Evolutionary conservation across 2,329 filamentous ascomycete species (phyloP), one percentile per base, ranked within the genome.

Genomic region (Exophiala viscosa): DNA sequence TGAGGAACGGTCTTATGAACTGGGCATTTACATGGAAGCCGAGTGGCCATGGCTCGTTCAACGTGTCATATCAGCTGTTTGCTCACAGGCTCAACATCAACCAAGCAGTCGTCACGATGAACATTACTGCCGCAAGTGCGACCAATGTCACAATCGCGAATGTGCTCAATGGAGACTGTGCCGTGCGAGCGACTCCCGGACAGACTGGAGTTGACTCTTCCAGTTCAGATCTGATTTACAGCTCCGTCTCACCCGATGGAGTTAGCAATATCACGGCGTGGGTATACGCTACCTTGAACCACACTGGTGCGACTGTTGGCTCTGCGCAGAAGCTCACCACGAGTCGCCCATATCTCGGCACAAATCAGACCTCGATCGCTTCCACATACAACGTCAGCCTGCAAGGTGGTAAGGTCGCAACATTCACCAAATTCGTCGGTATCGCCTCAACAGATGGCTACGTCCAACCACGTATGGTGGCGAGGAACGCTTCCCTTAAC

Each of bases 1-100:
- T 86, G 62, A 80, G 79, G 59, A 76, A 75, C n/a, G 86, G 83
- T 0, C 65, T 85, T 7, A 71, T 84, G 54, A 76, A 74, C 11
- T 89, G 86, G 83, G 71, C 74, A 3, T 87, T 86, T 62, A 81
- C 71, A 5, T 90, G 86, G 86, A 78, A 71, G 2, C 86, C 85
- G 1, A 65, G 64, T 9, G 66, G 67, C 1, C 70, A 70, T 11
- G 71, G 69, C 2, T 70, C 73, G 0, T 83, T 85, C 52, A 72
- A 81, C 11, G 74, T 88, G 32, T 75, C 73, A n/a, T 88, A 87
- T 61, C 74, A 79, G n/a, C 73, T 88, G 57, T 82, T 87, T 59
- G 77, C 82, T 9, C 78, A 86, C 68, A 85, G 85, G 65, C 68
- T 85, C 44, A 69, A 80, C 48, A 72, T 85, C 60, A 86, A 83